These are phyloP conservation scores for Anastatica hierochuntica DNA, from an alignment of 345 rosid genomes.

Conservation along the genomic window DNA sequence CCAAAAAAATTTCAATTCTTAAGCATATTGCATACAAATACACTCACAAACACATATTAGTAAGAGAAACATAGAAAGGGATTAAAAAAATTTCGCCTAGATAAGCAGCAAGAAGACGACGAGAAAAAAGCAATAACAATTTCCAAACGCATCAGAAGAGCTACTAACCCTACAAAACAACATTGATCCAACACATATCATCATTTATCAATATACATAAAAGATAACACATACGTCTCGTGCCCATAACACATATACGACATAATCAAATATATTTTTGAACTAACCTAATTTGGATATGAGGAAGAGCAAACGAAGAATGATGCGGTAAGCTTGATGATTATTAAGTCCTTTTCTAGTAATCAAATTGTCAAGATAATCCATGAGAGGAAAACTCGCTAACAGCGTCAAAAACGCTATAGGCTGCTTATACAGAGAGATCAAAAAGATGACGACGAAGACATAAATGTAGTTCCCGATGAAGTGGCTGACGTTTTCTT, in stretches of 20 bases:
- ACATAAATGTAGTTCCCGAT: slow-evolving; percentile 58
- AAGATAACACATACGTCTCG: not conserved
- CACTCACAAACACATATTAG: not conserved
- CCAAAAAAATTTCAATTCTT: not conserved
- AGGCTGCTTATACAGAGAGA: slow-evolving; percentile 39
- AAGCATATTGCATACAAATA: not conserved
- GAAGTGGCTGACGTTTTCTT: slow-evolving; percentile 72
- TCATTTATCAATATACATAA: not conserved
- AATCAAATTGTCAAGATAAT: slow-evolving; percentile 1
- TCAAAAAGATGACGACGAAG: slow-evolving; percentile 48
- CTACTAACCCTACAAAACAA: not conserved
- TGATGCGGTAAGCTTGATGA: not conserved
- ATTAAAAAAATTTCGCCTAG: too few relatives aligned
- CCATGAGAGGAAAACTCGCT: slow-evolving; percentile 5
- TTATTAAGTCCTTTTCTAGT: not conserved
- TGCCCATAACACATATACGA: too few relatives aligned
- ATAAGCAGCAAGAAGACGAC: slow-evolving; percentile 10
- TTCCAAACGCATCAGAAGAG: slow-evolving; percentile 1
- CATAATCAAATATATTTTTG: too few relatives aligned
- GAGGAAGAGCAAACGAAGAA: slow-evolving; percentile 10
- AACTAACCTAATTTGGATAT: not conserved
- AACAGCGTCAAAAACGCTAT: not conserved
- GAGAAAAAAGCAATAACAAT: slow-evolving; percentile 8
- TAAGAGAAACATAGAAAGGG: not conserved
- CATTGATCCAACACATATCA: too few relatives aligned